Base-by-base conservation (phyloP, 106 monocot species). In the Dendrobium officinale region DNA sequence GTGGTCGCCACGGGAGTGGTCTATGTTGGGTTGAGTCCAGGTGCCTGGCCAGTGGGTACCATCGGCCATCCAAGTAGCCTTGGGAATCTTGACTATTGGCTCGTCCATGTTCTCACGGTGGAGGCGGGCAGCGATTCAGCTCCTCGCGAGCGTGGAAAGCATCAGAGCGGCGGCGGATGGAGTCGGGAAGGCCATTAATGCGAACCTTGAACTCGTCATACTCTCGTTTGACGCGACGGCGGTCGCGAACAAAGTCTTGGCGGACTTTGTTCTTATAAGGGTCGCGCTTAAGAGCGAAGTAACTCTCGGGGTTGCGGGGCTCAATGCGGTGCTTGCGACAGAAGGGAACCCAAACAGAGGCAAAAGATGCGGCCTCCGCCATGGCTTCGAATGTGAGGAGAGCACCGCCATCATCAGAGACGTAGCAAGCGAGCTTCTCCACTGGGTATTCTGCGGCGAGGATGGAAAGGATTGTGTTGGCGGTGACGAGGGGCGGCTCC, bases 1-100 rank as follows among this genome's bases (percentile, higher is more conserved):
- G 54, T 89, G 89, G 67, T 89, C 89, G 41, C 86, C 86, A 2
- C 78, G 81, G 19, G 89, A 70, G 77, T 89, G 89, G 29, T 89
- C 89, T 17, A 76, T 3, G 19, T 82, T 80, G 1, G 86, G 73
- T 20, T 47, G 56, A 4, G 83, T 78, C 89, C 89, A 89, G 40
- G 86, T 86, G 55, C 86, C 89, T 0, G 79, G 79, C 79, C 79
- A 79, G 18, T 79, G 79, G 58, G 79, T 79, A 19, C 67, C 79
- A 26, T 90, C 90, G 58, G 85, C 87, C 90, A 90, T 90, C 90
- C 90, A 90, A n/a, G 87, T 90, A 20, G 90, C 90, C 64, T 87
- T 90, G 0, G 81, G 81, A 19, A 90, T 85, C 85, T 90, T 90
- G 0, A 86, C 82, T 4, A 78, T 18, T 1, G 78, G 77, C 20